A percentile compares a stretch with the other conserved stretches of the same genome.
These are phyloP conservation scores for Diplosphaera chodatii DNA, from an alignment of 139 green algal genomes.

Conservation along the genomic window DNA sequence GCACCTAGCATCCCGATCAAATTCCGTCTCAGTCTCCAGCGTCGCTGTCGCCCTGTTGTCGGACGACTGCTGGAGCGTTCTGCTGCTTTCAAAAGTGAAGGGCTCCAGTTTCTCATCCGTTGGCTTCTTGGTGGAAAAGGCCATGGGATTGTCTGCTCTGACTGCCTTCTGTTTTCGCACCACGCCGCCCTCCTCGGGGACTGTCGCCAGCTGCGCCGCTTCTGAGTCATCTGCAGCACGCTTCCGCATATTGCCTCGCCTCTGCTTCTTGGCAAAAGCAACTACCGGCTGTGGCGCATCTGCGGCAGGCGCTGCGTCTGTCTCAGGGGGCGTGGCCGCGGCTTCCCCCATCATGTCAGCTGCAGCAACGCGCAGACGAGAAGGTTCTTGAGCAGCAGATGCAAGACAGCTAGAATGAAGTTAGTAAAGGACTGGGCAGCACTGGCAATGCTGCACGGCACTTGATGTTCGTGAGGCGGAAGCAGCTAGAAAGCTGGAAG, in stretches of 20 bases:
- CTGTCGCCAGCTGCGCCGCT: slow-evolving; percentile 7
- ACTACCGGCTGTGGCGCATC: not conserved
- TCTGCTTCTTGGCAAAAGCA: slow-evolving; percentile 22
- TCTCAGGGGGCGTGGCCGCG: slow-evolving; percentile 8
- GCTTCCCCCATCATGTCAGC: not conserved
- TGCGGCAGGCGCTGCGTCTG: slow-evolving; percentile 5
- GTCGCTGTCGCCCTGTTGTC: slow-evolving; percentile 52
- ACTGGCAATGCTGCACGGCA: no score
- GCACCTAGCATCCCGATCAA: slow-evolving; percentile 64
- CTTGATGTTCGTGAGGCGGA: no score
- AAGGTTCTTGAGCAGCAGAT: no score
- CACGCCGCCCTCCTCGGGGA: slow-evolving; percentile 7
- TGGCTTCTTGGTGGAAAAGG: slow-evolving; percentile 42
- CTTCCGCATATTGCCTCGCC: slow-evolving; percentile 62
- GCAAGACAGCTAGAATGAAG: no score
- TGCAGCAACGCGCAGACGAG: no score
- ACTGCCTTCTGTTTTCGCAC: slow-evolving; percentile 42
- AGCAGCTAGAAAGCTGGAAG: no score
- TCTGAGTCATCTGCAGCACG: slow-evolving; percentile 22
- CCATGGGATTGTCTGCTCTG: slow-evolving; percentile 29
- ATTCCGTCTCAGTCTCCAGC: slow-evolving; percentile 74
- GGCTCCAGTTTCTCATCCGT: slow-evolving; percentile 11
- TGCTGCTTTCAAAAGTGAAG: slow-evolving; percentile 40
- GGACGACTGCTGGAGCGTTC: slow-evolving; percentile 27
- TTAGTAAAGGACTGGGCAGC: no score